Evolutionary conservation across 2,329 filamentous ascomycete genomes (phyloP).

Genomic region (Phyllachora maydis): DNA sequence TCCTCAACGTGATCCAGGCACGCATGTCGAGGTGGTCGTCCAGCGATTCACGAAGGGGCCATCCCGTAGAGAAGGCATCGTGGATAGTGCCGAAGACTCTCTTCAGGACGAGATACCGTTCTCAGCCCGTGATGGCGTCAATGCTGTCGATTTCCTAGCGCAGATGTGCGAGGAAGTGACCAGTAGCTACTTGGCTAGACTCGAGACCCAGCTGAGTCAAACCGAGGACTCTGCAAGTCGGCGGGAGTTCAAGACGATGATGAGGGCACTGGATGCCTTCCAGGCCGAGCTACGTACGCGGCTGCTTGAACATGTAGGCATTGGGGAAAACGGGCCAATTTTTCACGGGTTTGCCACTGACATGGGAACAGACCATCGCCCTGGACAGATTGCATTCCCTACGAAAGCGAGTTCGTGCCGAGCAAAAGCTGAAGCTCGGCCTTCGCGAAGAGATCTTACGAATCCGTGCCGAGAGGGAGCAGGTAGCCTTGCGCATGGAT

Average conservation of each 20-base stretch:
- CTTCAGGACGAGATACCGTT: slow-evolving; percentile 31
- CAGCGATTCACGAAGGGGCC: too few relatives aligned
- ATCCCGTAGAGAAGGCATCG: too few relatives aligned
- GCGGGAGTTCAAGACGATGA: slow-evolving; percentile 33
- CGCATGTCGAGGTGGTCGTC: too few relatives aligned
- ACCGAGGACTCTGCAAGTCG: too few relatives aligned
- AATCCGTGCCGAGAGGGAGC: slow-evolving; percentile 36
- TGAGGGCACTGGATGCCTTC: slow-evolving; percentile 35
- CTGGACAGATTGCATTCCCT: slow-evolving; percentile 37
- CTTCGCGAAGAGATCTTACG: slow-evolving; percentile 39
- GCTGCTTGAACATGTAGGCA: slow-evolving; percentile 35
- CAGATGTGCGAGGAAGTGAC: slow-evolving; percentile 41
- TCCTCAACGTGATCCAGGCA: too few relatives aligned
- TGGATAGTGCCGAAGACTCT: too few relatives aligned
- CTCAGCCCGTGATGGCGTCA: slow-evolving; percentile 31
- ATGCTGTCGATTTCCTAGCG: slow-evolving; percentile 38
- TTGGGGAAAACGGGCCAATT: too few relatives aligned
- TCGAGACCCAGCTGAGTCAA: too few relatives aligned
- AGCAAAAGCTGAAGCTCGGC: slow-evolving; percentile 32
- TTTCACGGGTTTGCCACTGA: too few relatives aligned
- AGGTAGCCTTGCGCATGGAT: slow-evolving; percentile 41
- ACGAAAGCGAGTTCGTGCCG: slow-evolving; percentile 32
- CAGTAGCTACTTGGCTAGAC: too few relatives aligned
- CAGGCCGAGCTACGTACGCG: slow-evolving; percentile 31
- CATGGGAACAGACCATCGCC: slow-evolving; percentile 25